Base-by-base conservation (phyloP, 176 grass and related monocot species). In the Ensete glaucum region DNA sequence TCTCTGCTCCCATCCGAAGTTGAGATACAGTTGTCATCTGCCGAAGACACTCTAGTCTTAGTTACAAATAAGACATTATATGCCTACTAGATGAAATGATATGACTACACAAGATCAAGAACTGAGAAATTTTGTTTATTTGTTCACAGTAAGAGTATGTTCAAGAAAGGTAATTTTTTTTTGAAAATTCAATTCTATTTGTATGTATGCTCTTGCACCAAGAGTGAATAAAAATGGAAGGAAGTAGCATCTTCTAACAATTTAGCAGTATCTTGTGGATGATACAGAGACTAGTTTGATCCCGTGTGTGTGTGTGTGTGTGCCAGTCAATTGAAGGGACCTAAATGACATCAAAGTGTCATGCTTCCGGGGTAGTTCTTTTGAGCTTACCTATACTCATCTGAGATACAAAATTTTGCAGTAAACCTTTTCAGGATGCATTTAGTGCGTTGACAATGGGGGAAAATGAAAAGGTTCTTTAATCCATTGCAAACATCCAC, bases 1-100 rank as follows among this genome's bases (percentile, higher is more conserved):
- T 1, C 86, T 89, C 27, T 80, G 90, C 1, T 65, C 70, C 2
- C 77, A 94, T 83, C 86, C 88, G 4, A 99, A 93, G 78, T 72
- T 85, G 81, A 99, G 90, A 71, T 99, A 87, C 78, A 84, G 69
- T 53, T 99, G 95, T 81, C 95, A 99, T 80, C 79, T 89, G 23
- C 84, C 83, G n/a, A 72, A 79, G 67, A 81, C 67, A 84, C 78
- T 78, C 78, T 88, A 89, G 83, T 72, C 86, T 87, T 57, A 77
- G 72, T 67, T 52, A 56, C 72, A 73, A 76, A 83, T 57, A 85
- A 7, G 16, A 49, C 66, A 69, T 69, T 14, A 66, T 69, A 69
- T 16, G 48, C 16, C 6, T 19, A 48, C 16, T 69, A 55, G n/a
- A 53, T 15, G 14, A 24, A 23, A 65, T 9, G 10, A 27, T 15